These are phyloP conservation scores for Zasmidium citrigriseum DNA, from an alignment of 2,329 filamentous ascomycete species.

Conservation along the genomic window DNA sequence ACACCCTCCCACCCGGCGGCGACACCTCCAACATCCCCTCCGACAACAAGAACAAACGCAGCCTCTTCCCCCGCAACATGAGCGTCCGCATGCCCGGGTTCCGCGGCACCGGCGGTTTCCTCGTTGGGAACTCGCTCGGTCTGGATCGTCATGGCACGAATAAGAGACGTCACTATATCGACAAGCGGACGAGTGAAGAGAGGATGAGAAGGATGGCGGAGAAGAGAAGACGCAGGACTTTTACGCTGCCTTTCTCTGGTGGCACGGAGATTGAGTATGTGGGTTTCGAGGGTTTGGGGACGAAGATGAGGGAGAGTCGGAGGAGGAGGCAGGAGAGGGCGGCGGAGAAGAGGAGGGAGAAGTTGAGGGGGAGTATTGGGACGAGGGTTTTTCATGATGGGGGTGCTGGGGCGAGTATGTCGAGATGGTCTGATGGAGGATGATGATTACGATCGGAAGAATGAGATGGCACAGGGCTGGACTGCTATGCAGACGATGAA, in stretches of 20 bases:
- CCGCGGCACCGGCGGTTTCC: slow-evolving; percentile 45
- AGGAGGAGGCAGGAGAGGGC: slow-evolving; percentile 47
- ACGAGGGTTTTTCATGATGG: slow-evolving; percentile 18
- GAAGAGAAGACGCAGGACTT: slow-evolving; percentile 15
- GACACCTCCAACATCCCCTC: slow-evolving; percentile 45
- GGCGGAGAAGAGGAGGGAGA: slow-evolving; percentile 55
- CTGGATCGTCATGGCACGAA: slow-evolving; percentile 51
- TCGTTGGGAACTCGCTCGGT: slow-evolving; percentile 59
- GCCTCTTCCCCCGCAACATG: slow-evolving; percentile 32
- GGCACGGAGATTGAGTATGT: slow-evolving; percentile 54
- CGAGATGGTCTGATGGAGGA: too few species aligned
- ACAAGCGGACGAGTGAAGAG: slow-evolving; percentile 31
- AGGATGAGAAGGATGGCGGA: slow-evolving; percentile 19
- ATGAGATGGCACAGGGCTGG: too few species aligned
- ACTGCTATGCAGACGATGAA: too few species aligned
- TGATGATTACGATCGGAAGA: too few species aligned
- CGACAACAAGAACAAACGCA: slow-evolving; percentile 5
- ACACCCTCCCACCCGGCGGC: slow-evolving; percentile 44
- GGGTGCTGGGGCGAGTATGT: too few species aligned
- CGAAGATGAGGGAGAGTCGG: slow-evolving; percentile 47
- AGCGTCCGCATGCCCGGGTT: slow-evolving; percentile 40
- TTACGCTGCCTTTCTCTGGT: slow-evolving; percentile 25
- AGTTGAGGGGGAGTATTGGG: slow-evolving; percentile 55
- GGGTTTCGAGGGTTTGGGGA: slow-evolving; percentile 51
- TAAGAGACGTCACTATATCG: slow-evolving; percentile 43